Evolutionary conservation across 2,329 filamentous ascomycete species (phyloP), one percentile per base, ranked within the genome.

Genomic region (Pseudogymnoascus verrucosus): DNA sequence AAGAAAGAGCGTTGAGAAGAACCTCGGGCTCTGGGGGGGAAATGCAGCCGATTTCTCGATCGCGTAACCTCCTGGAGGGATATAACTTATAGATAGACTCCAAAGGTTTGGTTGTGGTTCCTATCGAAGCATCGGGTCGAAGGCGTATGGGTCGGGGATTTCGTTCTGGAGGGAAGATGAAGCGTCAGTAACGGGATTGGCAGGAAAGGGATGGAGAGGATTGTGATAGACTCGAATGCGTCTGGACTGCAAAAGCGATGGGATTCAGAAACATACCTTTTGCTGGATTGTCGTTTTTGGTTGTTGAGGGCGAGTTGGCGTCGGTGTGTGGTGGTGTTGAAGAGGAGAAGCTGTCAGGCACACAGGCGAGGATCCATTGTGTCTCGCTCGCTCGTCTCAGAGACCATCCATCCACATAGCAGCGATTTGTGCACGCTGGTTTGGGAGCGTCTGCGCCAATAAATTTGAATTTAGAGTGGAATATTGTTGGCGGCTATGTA

Each of bases 71-170:
- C 14, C 63, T 68, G 64, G 57, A 70, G 62, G 54, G 64, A 69
- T 65, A 54, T 47, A 19, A 74, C 73, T 73, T 71, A 74, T 72
- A 68, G 64, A 60, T 67, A 65, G 65, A 69, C 65, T 63, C 67
- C 70, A 71, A 65, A 63, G 65, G 69, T 70, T 68, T 54, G 64
- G 69, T 71, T 69, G 69, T 65, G 68, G 68, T 65, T 67, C 67
- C 70, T 73, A 72, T 74, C 69, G 68, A 71, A 67, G 69, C 73
- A 73, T 74, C 68, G 68, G 68, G 36, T 60, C 62, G 62, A 61
- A 39, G 39, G 5, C 62, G 44, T 37, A 28, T 51, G 47, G 54
- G 59, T 51, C 23, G 44, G 44, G 44, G 64, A 62, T 54, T 62
- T 47, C 36, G 37, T 59, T n/a, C 44, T 51, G 44, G 44, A 51